Evolutionary conservation across 2,329 filamentous ascomycete genomes (phyloP), one percentile per base, ranked within the genome.

Genomic region (Monosporascus sp.): DNA sequence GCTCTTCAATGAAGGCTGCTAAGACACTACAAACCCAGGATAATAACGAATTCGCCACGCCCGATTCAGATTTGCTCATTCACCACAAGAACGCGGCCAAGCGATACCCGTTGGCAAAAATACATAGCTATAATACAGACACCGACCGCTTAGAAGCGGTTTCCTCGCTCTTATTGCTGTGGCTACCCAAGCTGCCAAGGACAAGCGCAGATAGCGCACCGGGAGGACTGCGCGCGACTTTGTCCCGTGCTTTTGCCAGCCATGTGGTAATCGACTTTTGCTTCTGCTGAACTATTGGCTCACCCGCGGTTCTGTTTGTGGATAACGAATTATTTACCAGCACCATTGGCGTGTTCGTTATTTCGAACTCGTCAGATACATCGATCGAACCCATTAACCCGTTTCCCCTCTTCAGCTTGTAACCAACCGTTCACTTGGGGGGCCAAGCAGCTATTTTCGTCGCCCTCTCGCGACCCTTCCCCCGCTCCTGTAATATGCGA

Each of bases 181-280:
- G 27, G 11, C 27, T 11, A 31, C 27, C 9, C 27, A n/a, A n/a
- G n/a, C n/a, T n/a, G n/a, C n/a, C n/a, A 5, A 11, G 24, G 40
- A 26, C 3, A 36, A 20, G 26, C 20, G 7, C 34, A 34, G 26
- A 47, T 38, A 46, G 46, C n/a, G 44, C 26, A 44, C 22, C 49
- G 41, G 49, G 52, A 51, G 50, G 51, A 55, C 52, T 56, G 51
- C 52, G 43, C 53, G 41, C 52, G 45, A 20, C 49, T 37, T 45
- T 48, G 46, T 57, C 57, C 50, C 51, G 47, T 53, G 52, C n/a
- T 45, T 52, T 56, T 58, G 55, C 48, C 50, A 52, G 54, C 55
- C 53, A 60, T 63, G 61, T 56, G 61, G 55, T 60, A 57, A 46
- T 24, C 49, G 52, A 49, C 34, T 49, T 51, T 51, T 51, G 50